Conservation (phyloP, 148 eudicot species). For the Rhododendron griersonianum region DNA sequence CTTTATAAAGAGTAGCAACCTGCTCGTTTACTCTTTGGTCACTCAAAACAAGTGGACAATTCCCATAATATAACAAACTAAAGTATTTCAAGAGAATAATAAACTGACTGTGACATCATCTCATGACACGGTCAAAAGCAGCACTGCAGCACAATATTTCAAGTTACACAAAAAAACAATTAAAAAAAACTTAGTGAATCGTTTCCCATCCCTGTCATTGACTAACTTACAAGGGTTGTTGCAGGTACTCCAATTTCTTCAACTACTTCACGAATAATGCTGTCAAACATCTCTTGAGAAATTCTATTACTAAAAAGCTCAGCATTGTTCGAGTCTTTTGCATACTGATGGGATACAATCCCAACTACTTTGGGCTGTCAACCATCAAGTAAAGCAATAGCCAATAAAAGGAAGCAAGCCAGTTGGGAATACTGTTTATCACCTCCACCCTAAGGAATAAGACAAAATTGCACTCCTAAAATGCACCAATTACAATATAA, state of each 20-base stretch:
- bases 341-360: conserved; percentile 36
- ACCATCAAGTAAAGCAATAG: conserved; percentile 7
- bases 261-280: conserved; percentile 83
- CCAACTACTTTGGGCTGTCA: conserved; percentile 81
- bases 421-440: not conserved
- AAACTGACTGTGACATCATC: not conserved
- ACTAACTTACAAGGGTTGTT: conserved; percentile 56
- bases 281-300: conserved; percentile 90
- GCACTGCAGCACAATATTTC: conserved; percentile 29
- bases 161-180: not conserved
- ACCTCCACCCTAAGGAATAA: not conserved
- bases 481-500: not conserved
- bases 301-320: conserved; percentile 36
- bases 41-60: conserved; percentile 4
- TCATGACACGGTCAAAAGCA: not conserved
- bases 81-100: not conserved
- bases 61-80: not conserved
- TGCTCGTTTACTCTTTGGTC: not conserved
- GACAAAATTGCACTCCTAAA: not conserved
- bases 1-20: not conserved
- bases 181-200: not conserved
- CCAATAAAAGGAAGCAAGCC: not conserved
- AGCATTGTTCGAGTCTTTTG: conserved; percentile 18
- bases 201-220: not conserved
- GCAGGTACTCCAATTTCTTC: conserved; percentile 93